Conservation (phyloP, 352 stramenopile genomes). For the Aphanomyces invadans region DNA sequence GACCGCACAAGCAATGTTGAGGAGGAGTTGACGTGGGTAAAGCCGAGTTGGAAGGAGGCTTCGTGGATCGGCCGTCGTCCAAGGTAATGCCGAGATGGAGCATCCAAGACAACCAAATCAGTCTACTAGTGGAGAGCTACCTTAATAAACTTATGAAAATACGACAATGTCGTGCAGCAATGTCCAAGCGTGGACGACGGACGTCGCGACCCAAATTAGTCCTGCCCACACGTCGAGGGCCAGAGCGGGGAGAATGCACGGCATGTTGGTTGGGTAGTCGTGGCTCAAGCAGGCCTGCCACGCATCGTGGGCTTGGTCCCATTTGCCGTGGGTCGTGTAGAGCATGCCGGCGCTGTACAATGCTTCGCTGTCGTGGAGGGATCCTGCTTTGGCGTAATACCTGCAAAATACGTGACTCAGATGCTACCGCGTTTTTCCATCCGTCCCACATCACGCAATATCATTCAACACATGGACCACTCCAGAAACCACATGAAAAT, state of each 20-base stretch:
- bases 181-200: not conserved
- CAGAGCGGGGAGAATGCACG: conserved; percentile 29
- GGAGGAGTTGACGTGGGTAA: no score
- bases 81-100: not conserved
- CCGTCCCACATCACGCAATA: no score
- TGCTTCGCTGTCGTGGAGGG: conserved; percentile 52
- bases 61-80: no score
- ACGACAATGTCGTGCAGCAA: conserved; percentile 1
- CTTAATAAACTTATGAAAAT: not conserved
- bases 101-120: no score
- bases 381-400: conserved; percentile 40
- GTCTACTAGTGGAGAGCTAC: no score
- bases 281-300: conserved; percentile 44
- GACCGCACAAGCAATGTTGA: no score
- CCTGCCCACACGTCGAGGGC: not conserved
- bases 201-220: not conserved
- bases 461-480: not conserved
- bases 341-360: conserved; percentile 58
- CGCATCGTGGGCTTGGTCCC: not conserved
- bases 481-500: no score
- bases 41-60: no score
- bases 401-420: not conserved
- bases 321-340: conserved; percentile 38
- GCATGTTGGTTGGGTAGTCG: conserved; percentile 54
- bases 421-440: no score